Conservation (phyloP, 2,329 filamentous ascomycete species). For the Aspergillus fumigatus region DNA sequence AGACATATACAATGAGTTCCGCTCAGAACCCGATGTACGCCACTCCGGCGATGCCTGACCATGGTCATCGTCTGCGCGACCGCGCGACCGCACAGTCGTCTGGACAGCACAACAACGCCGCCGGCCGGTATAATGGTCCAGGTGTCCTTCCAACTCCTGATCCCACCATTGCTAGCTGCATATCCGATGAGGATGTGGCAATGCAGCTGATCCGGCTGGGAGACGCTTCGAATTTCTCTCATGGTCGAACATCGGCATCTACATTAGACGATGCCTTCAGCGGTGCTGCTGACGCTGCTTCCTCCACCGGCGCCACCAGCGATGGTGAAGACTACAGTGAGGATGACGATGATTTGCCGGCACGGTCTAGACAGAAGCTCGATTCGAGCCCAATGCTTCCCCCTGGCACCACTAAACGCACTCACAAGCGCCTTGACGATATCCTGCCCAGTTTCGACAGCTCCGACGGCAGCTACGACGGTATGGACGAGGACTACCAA, state of each 20-base stretch:
- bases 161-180: slow-evolving; percentile 93
- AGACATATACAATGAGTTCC: slow-evolving; percentile 33
- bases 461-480: slow-evolving; percentile 59
- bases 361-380: slow-evolving; percentile 39
- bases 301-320: slow-evolving; percentile 79
- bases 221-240: slow-evolving; percentile 87
- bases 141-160: slow-evolving; percentile 86
- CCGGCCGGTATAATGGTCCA: slow-evolving; percentile 36
- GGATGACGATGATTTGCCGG: slow-evolving; percentile 53
- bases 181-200: slow-evolving; percentile 97
- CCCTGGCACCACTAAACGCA: slow-evolving; percentile 42
- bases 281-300: slow-evolving; percentile 77
- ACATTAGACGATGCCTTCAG: slow-evolving; percentile 92
- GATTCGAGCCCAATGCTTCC: slow-evolving; percentile 42
- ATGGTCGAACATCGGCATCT: slow-evolving; percentile 87
- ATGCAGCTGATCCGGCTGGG: slow-evolving; percentile 95
- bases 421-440: slow-evolving; percentile 48
- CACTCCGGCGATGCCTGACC: slow-evolving; percentile 53
- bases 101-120: slow-evolving; percentile 37
- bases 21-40: slow-evolving; percentile 50
- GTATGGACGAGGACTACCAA: slow-evolving; percentile 50
- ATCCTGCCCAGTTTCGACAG: slow-evolving; percentile 54
- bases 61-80: slow-evolving; percentile 63
- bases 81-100: slow-evolving; percentile 53
- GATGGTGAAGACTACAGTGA: slow-evolving; percentile 64